phyloP scores from a whole-genome alignment of 2,329 filamentous ascomycete species.

The Rugonectria rugulosa region DNA sequence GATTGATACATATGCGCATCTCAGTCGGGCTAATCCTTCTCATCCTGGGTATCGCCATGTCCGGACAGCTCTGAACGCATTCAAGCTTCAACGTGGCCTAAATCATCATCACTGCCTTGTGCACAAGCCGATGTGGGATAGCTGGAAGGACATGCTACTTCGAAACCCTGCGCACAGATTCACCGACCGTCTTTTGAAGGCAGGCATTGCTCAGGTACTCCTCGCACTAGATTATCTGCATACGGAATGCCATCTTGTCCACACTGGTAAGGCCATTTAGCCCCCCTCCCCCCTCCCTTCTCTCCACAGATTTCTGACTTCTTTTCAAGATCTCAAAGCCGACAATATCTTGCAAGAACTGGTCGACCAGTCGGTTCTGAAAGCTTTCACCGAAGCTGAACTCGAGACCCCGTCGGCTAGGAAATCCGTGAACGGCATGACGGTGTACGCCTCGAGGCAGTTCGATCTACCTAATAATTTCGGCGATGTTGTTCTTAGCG shows the following conservation, averaged over 20 bases:
- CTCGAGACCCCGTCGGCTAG: neutral
- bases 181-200: constrained; percentile 46
- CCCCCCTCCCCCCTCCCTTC: no score
- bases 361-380: constrained; percentile 3
- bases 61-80: constrained; percentile 41
- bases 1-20: constrained; percentile 25
- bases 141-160: constrained; percentile 46
- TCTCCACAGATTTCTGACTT: neutral
- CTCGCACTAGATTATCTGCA: constrained; percentile 51
- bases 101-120: constrained; percentile 41
- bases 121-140: constrained; percentile 49
- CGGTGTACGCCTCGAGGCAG: neutral
- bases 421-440: neutral
- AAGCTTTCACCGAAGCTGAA: constrained; percentile 10
- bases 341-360: constrained; percentile 48
- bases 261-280: constrained; percentile 52
- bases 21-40: constrained; percentile 29
- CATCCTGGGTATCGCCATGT: constrained; percentile 43
- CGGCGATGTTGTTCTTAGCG: neutral
- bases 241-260: constrained; percentile 51
- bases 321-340: constrained; percentile 47
- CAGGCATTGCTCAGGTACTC: constrained; percentile 42
- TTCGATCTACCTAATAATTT: neutral
- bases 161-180: constrained; percentile 47
- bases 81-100: constrained; percentile 17